Percentiles rank a stretch among this genome's conserved stretches.
Conservation (phyloP, 257 asterid species). For the Schizonepeta tenuifolia region DNA sequence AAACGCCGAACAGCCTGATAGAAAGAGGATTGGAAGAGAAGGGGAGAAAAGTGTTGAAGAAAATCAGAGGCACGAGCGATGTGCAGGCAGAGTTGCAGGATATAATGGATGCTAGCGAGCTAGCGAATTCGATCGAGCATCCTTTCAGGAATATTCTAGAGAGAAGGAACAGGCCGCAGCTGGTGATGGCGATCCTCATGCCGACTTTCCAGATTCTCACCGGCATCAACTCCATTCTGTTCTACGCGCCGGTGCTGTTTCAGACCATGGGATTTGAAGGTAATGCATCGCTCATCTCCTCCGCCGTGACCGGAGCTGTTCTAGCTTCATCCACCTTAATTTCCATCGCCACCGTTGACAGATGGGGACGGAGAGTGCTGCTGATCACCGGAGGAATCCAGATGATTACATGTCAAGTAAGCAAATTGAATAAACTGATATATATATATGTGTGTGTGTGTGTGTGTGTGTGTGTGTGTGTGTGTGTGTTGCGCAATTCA, state of each 20-base stretch:
- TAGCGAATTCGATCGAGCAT: conserved; percentile 60
- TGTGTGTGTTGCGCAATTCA: no score
- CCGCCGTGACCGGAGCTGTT: conserved; percentile 84
- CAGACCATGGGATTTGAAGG: conserved; percentile 76
- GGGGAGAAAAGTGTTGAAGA: conserved; percentile 59
- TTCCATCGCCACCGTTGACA: conserved; percentile 75
- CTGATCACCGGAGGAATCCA: conserved; percentile 73
- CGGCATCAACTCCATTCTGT: conserved; percentile 78
- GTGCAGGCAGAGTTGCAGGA: conserved; percentile 72
- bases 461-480: no score
- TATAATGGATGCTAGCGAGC: conserved; percentile 74
- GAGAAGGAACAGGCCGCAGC: conserved; percentile 68
- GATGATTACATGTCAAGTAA: conserved; percentile 58
- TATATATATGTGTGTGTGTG: no score
- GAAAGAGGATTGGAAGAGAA: conserved; percentile 55
- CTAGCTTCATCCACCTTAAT: conserved; percentile 68
- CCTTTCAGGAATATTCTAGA: conserved; percentile 74
- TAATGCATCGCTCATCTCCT: conserved; percentile 66
- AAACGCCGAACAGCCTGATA: conserved; percentile 80
- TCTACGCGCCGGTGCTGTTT: conserved; percentile 86
- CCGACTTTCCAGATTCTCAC: conserved; percentile 85
- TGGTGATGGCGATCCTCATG: conserved; percentile 77
- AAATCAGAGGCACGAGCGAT: conserved; percentile 71
- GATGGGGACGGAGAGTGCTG: conserved; percentile 63
- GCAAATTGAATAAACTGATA: not conserved